phyloP scores from a whole-genome alignment of 352 stramenopile species.

The Phytopythium oedochilum region DNA sequence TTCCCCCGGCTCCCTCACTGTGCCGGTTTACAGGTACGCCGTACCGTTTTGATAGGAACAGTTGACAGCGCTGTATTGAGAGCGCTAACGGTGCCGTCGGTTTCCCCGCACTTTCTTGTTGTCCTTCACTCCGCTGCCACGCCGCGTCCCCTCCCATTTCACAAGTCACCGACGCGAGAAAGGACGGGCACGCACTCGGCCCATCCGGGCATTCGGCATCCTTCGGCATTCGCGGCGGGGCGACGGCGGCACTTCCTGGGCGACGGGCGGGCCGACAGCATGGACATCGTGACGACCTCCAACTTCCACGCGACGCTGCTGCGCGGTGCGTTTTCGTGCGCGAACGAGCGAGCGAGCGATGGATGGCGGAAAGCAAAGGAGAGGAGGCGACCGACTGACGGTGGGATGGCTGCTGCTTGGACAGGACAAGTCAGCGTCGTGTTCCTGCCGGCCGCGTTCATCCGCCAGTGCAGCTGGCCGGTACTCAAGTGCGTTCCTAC shows the following conservation, averaged over 20 bases:
- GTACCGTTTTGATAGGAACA: not conserved
- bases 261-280: conserved; percentile 8
- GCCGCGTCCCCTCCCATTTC: not conserved
- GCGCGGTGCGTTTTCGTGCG: conserved; percentile 51
- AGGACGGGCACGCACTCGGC: not conserved
- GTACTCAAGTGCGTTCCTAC: conserved; percentile 68
- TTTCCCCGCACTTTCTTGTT: conserved; percentile 6
- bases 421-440: conserved; percentile 74
- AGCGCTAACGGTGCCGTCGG: not conserved
- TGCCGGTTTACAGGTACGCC: no score
- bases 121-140: not conserved
- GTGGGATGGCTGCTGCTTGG: not conserved
- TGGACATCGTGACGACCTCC: conserved; percentile 87
- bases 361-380: not conserved
- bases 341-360: no score
- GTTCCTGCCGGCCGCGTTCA: conserved; percentile 64
- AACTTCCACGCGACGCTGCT: conserved; percentile 88
- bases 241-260: not conserved
- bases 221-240: no score
- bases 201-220: no score
- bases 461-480: conserved; percentile 72
- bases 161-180: not conserved
- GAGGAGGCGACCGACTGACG: not conserved
- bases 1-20: no score
- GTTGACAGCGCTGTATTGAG: not conserved